Base-by-base conservation (phyloP, 1,139 yeast species). In the Kurtzmaniella quercitrusa region DNA sequence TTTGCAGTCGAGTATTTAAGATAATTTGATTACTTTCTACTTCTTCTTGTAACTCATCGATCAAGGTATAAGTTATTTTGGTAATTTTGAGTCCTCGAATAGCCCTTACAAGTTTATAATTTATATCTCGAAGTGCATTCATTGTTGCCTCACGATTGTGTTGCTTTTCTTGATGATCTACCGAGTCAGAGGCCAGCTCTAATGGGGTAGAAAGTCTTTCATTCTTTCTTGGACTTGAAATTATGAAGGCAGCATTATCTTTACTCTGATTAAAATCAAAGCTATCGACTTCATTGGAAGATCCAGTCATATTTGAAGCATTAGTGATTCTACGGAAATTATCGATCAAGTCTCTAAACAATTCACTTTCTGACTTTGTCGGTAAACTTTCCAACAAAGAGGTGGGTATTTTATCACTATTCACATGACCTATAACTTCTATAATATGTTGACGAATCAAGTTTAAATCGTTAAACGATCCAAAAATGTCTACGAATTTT, bases 171-270 rank as follows among this genome's bases (percentile, higher is more conserved):
- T n/a, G n/a, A n/a, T n/a, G n/a, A 16, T 21, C 11, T 15, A 7
- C 25, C 8, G 41, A 33, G 2, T 15, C 19, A 29, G 18, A 25
- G 7, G 23, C 38, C 14, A 33, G 25, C 21, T 29, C 41, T n/a
- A 11, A 40, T 7, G 37, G 25, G n/a, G 42, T 16, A 15, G 18
- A 14, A 10, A 14, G 16, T 15, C 34, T 36, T 19, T 31, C 29
- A 29, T 37, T 33, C 10, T 70, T 70, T 8, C 62, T 51, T 0
- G 77, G 77, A 52, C 75, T 70, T 0, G 77, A 69, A 19, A 69
- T 51, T 19, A 72, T 63, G 41, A 65, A 70, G 5, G 66, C 58
- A 37, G 49, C 45, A 18, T 58, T 49, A 34, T 60, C 62, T n/a
- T 52, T 52, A 12, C 41, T 38, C 9, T 36, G 27, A 14, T 31